Evolutionary conservation across 768 basidiomycete genomes (phyloP).

Genomic region (Dentipellis sp.): DNA sequence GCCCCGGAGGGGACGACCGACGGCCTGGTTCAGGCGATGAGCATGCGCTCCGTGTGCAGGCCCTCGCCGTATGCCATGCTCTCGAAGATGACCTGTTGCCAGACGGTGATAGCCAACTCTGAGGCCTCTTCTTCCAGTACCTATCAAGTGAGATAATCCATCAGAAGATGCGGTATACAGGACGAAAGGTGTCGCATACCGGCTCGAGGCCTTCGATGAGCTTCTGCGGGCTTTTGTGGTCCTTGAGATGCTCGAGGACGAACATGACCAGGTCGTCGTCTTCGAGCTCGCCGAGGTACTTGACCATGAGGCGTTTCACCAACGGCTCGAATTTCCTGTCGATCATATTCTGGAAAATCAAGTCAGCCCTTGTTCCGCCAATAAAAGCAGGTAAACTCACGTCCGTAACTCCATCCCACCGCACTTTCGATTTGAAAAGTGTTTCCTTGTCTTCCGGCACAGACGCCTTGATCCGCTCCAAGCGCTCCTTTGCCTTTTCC

Average conservation of each 20-base stretch:
- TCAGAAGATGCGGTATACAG: not conserved
- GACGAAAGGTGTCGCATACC: constrained; percentile 38
- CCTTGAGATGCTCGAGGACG: constrained; percentile 85
- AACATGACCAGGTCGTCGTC: constrained; percentile 94
- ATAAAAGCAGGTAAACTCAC: constrained; percentile 34
- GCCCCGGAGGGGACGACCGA: not conserved
- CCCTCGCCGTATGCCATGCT: constrained; percentile 90
- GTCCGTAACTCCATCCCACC: constrained; percentile 88
- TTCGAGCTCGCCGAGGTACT: constrained; percentile 85
- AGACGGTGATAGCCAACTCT: constrained; percentile 68
- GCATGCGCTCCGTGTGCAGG: constrained; percentile 75
- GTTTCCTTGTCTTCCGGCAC: constrained; percentile 74
- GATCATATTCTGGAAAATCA: constrained; percentile 49
- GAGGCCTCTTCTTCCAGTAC: constrained; percentile 88
- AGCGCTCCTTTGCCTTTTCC: constrained; percentile 68
- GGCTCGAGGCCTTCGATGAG: constrained; percentile 87
- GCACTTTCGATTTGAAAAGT: constrained; percentile 75
- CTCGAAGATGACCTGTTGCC: constrained; percentile 93
- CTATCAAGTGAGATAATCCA: constrained; percentile 29
- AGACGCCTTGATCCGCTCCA: constrained; percentile 67
- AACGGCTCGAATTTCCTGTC: constrained; percentile 82
- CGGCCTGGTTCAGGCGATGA: constrained; percentile 30
- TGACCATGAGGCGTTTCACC: constrained; percentile 73
- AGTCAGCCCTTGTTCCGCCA: constrained; percentile 11
- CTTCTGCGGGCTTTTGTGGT: constrained; percentile 78